A percentile compares a stretch with the other conserved stretches of the same genome.
Conservation (phyloP, 306 rosid genomes). For the Casuarina cunninghamiana region DNA sequence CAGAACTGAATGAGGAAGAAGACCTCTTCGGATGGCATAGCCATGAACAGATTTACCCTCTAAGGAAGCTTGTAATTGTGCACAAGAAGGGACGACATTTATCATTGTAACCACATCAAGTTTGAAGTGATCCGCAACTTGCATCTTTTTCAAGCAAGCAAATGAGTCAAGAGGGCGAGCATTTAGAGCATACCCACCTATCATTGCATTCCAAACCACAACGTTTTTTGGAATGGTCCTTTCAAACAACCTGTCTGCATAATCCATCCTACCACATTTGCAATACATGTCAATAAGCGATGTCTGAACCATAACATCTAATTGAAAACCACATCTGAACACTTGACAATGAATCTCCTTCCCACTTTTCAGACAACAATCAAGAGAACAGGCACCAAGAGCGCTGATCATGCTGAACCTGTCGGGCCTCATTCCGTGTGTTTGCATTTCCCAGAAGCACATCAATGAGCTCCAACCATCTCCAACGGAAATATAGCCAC, state of each 20-base stretch:
- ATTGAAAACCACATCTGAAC: slow-evolving; percentile 41
- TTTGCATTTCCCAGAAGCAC: slow-evolving; percentile 46
- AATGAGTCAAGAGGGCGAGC: slow-evolving; percentile 23
- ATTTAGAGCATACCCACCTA: slow-evolving; percentile 42
- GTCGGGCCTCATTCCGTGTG: slow-evolving; percentile 40
- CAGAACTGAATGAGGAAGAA: slow-evolving; percentile 53
- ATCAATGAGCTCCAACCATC: slow-evolving; percentile 33
- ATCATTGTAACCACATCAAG: slow-evolving; percentile 48
- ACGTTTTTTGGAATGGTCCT: slow-evolving; percentile 33
- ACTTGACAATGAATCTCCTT: slow-evolving; percentile 51
- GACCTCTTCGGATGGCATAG: slow-evolving; percentile 49
- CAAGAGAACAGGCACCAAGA: slow-evolving; percentile 49
- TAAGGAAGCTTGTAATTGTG: slow-evolving; percentile 40
- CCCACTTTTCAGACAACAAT: slow-evolving; percentile 27
- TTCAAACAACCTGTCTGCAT: slow-evolving; percentile 47
- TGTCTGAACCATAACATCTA: slow-evolving; percentile 48
- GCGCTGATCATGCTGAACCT: slow-evolving; percentile 41
- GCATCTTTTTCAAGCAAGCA: slow-evolving; percentile 46
- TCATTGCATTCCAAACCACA: slow-evolving; percentile 65
- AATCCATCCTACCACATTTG: slow-evolving; percentile 42
- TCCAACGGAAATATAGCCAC: slow-evolving; percentile 41
- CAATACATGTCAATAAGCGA: slow-evolving; percentile 54
- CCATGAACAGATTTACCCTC: slow-evolving; percentile 57
- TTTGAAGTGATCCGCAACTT: slow-evolving; percentile 30
- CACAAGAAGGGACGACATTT: slow-evolving; percentile 55